Conservation (phyloP, 176 grass and related monocot genomes). For the Tillandsia fasciculata region DNA sequence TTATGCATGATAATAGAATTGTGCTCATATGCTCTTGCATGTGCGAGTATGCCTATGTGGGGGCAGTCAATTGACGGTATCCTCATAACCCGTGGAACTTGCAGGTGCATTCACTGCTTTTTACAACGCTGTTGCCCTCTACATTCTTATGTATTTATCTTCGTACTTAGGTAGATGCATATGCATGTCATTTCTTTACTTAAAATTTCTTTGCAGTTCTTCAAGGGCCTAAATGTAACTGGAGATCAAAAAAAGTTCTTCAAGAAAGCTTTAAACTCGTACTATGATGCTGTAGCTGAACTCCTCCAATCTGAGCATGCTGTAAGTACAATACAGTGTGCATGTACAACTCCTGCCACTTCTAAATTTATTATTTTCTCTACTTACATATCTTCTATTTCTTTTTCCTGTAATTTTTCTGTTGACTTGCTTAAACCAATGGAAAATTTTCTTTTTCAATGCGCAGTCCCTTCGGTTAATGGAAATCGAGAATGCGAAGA, state of each 20-base stretch:
- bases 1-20: no score
- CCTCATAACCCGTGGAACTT: no score
- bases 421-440: conserved; percentile 8
- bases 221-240: conserved; percentile 74
- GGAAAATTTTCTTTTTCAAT: conserved; percentile 11
- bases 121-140: no score
- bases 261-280: conserved; percentile 85
- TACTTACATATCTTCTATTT: not conserved
- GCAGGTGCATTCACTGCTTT: no score
- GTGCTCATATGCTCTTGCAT: no score
- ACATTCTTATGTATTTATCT: no score
- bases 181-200: no score
- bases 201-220: conserved; percentile 47
- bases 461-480: conserved; percentile 70
- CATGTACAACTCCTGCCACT: not conserved
- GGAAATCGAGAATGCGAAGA: conserved; percentile 93
- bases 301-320: conserved; percentile 80
- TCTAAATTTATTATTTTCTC: no score
- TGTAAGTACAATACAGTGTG: conserved; percentile 32
- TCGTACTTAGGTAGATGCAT: no score
- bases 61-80: no score
- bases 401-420: conserved; percentile 21
- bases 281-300: conserved; percentile 88
- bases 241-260: conserved; percentile 94
- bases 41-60: no score